Percentiles rank a stretch among this genome's conserved stretches.
These are phyloP conservation scores for Aspergillus sp. DNA, from an alignment of 2,329 filamentous ascomycete species.

Conservation along the genomic window DNA sequence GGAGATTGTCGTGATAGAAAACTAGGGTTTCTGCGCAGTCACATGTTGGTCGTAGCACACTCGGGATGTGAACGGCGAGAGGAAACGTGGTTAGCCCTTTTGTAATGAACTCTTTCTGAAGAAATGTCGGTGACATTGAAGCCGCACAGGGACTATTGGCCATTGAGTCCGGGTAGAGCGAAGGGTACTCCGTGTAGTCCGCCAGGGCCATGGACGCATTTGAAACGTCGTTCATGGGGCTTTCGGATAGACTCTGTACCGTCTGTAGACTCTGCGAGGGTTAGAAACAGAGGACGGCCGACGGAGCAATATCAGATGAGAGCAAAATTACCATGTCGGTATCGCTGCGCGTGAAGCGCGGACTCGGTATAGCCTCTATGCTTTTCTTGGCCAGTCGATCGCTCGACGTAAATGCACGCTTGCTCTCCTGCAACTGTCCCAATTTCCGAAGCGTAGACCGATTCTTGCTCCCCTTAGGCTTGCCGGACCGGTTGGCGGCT, in stretches of 20 bases:
- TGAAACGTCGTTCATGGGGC: constrained; percentile 21
- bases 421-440: constrained; percentile 35
- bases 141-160: constrained; percentile 22
- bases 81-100: constrained; percentile 28
- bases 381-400: constrained; percentile 2
- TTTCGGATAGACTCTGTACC: constrained; percentile 24
- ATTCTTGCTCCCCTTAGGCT: constrained; percentile 43
- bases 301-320: background rate
- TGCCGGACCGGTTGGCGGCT: constrained; percentile 40
- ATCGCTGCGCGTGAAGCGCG: constrained; percentile 6
- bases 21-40: constrained; percentile 32
- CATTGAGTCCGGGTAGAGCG: constrained; percentile 11
- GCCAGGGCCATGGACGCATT: constrained; percentile 11
- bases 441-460: constrained; percentile 37
- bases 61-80: constrained; percentile 29
- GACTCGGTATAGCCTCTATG: constrained; percentile 6
- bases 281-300: background rate
- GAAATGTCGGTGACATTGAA: constrained; percentile 32
- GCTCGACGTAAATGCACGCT: constrained; percentile 17
- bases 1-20: constrained; percentile 33
- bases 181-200: constrained; percentile 13
- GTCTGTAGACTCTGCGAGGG: background rate
- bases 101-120: constrained; percentile 29
- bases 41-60: constrained; percentile 22
- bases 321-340: background rate